Evolutionary conservation across 805 yeast species (phyloP), one percentile per base, ranked within the genome.

Genomic region (Sungouiozyma ichnusensis): DNA sequence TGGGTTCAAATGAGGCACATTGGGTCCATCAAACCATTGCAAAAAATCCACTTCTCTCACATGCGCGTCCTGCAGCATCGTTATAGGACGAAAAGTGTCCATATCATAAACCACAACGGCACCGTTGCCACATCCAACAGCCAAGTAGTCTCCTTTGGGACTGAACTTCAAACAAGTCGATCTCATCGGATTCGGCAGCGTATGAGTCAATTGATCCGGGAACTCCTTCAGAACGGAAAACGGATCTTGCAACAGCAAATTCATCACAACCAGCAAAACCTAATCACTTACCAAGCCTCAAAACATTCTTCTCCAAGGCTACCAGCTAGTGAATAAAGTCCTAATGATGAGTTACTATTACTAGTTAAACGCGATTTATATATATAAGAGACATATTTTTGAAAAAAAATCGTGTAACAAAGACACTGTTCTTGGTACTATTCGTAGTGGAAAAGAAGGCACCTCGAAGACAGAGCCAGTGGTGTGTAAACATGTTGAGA

Each of bases 151-250:
- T 4, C 97, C 97, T 40, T 75, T 75, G 6, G 72, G 64, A 51
- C 77, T 84, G 65, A 77, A 84, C 55, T 73, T 75, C 33, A 87
- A 70, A 44, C 76, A 76, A 7, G 85, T 81, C 0, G 85, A 71
- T 36, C 73, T 77, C 1, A 86, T 81, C 42, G 76, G 77, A 11
- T 74, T 74, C 36, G 53, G 58, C 11, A 86, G 63, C 0, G 88
- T 78, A 46, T 78, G 78, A 2, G 82, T 73, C n/a, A 85, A 72
- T 1, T 81, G 73, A 46, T 88, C 95, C 0, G 97, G 97, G 53
- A 75, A 88, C 56, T 88, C 97, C 54, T 85, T 86, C 16, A 94
- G 81, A 17, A 90, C 87, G 2, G 90, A 77, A 60, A 86, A 85
- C 3, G 97, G 97, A 61, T 88, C 97, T 48, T 85, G 75, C 18